Conservation (phyloP, 75 land plant genomes). For the Larix kaempferi region DNA sequence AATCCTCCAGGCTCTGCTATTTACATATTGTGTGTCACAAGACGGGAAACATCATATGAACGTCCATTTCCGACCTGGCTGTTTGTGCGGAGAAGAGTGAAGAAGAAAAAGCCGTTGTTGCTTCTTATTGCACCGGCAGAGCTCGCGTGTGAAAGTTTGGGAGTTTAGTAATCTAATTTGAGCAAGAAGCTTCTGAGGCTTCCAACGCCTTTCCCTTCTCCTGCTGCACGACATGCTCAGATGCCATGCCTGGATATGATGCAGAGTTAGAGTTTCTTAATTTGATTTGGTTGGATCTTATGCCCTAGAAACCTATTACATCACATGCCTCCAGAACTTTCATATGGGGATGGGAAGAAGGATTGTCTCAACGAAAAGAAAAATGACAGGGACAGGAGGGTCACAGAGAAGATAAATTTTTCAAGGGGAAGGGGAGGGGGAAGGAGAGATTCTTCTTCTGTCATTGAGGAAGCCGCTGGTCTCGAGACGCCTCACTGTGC, state of each 20-base stretch:
- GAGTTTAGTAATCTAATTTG: no score
- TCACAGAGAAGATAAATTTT: slow-evolving; percentile 9
- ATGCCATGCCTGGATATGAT: no score
- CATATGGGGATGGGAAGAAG: slow-evolving; percentile 57
- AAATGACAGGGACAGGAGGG: slow-evolving; percentile 40
- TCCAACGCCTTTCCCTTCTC: no score
- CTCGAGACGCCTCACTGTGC: slow-evolving; percentile 14
- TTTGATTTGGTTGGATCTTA: neutral
- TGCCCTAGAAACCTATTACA: slow-evolving; percentile 21
- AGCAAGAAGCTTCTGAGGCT: no score
- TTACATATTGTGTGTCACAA: no score
- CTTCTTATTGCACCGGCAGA: neutral
- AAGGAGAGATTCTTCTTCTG: slow-evolving; percentile 28
- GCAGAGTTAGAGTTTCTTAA: neutral
- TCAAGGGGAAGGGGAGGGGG: slow-evolving; percentile 31
- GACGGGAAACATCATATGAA: neutral
- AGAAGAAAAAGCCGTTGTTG: neutral
- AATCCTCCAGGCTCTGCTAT: neutral
- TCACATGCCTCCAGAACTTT: slow-evolving; percentile 63
- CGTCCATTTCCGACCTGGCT: neutral
- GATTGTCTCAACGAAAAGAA: slow-evolving; percentile 13
- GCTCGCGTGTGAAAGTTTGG: no score
- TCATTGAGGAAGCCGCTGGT: slow-evolving; percentile 4
- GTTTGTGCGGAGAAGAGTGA: neutral
- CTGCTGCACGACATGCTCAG: no score